Percentiles rank a stretch among this genome's conserved stretches.
Conservation (phyloP, 1,139 yeast genomes). For the Magnusiomyces magnusii region DNA sequence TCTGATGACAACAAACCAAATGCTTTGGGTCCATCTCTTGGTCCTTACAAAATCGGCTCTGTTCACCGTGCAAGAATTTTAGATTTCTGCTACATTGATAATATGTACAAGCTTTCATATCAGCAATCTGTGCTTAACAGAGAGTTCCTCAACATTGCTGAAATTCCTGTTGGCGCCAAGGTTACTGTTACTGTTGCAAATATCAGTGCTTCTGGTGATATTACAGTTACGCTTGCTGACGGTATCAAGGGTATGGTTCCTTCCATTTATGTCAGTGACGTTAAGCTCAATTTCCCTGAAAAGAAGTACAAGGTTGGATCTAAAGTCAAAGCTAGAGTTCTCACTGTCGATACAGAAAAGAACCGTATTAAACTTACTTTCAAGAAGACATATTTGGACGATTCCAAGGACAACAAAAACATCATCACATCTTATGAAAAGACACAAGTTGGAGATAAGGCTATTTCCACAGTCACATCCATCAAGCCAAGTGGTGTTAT, state of each 20-base stretch:
- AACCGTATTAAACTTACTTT: conserved; percentile 55
- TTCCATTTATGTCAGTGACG: conserved; percentile 71
- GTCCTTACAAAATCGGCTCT: conserved; percentile 50
- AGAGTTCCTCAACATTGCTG: conserved; percentile 57
- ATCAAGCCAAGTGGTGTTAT: conserved; percentile 63
- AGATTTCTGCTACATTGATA: conserved; percentile 62
- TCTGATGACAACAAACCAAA: conserved; percentile 45
- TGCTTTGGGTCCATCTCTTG: conserved; percentile 28
- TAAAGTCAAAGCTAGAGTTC: conserved; percentile 64
- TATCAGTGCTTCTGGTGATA: conserved; percentile 64
- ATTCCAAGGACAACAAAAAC: conserved; percentile 42
- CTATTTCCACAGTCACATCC: conserved; percentile 68
- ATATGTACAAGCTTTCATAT: conserved; percentile 57
- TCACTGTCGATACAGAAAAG: conserved; percentile 37
- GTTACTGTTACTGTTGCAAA: conserved; percentile 42
- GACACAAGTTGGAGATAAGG: conserved; percentile 51
- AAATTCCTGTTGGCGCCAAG: conserved; percentile 67
- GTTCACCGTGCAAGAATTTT: conserved; percentile 69
- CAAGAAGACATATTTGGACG: conserved; percentile 72
- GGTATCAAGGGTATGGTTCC: conserved; percentile 72
- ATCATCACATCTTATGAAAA: conserved; percentile 47
- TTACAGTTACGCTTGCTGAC: conserved; percentile 56
- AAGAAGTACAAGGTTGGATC: conserved; percentile 81
- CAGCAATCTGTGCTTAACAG: conserved; percentile 57
- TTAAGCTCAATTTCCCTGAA: conserved; percentile 80